These are phyloP conservation scores for Fusarium sp. DNA, from an alignment of 2,329 filamentous ascomycete genomes.

Conservation along the genomic window DNA sequence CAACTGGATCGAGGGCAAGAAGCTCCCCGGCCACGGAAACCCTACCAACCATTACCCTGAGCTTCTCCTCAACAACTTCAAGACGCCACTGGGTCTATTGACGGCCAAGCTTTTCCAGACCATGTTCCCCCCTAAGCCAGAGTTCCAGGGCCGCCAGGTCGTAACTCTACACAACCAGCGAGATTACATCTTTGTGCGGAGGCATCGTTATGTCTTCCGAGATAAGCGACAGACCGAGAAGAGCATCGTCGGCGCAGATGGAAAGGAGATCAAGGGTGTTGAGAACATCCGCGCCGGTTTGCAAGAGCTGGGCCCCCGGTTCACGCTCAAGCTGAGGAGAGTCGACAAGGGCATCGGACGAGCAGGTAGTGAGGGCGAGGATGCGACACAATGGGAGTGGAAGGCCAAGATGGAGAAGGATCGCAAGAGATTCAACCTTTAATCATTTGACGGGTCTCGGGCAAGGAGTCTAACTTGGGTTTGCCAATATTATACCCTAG, in stretches of 20 bases:
- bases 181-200: conserved; percentile 92
- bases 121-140: conserved; percentile 73
- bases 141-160: conserved; percentile 86
- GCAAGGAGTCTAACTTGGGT: conserved; percentile 22
- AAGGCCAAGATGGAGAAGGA: conserved; percentile 94
- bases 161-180: conserved; percentile 94
- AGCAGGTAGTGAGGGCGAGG: conserved; percentile 70
- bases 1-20: conserved; percentile 89
- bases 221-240: conserved; percentile 90
- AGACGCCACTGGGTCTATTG: conserved; percentile 86
- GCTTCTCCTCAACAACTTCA: conserved; percentile 91
- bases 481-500: conserved; percentile 14
- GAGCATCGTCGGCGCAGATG: conserved; percentile 80
- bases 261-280: conserved; percentile 82
- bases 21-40: conserved; percentile 86
- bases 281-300: conserved; percentile 86
- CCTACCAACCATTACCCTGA: conserved; percentile 91
- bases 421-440: conserved; percentile 92
- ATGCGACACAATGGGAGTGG: conserved; percentile 94
- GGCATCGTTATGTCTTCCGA: conserved; percentile 91
- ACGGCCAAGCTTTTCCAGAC: conserved; percentile 79
- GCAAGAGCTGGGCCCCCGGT: conserved; percentile 86
- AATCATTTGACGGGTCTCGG: conserved; percentile 37
- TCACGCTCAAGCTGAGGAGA: conserved; percentile 79
- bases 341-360: conserved; percentile 86